Evolutionary conservation across 441 rosid genomes (phyloP), one percentile per base, ranked within the genome.

Genomic region (Euphorbia corollata): DNA sequence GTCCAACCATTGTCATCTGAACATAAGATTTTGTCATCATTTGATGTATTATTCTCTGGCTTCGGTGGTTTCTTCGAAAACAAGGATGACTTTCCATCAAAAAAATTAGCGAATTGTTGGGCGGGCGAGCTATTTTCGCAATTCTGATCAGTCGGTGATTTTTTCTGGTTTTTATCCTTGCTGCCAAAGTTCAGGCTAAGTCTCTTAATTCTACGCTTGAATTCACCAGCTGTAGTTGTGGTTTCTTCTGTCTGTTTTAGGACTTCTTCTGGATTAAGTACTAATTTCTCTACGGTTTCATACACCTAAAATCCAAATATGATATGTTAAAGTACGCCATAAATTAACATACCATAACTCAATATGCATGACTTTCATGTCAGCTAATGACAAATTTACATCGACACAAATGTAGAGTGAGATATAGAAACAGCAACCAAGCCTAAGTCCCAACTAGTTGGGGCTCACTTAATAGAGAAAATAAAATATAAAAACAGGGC

Each of bases 51-150:
- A 38, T 57, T 68, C 57, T 82, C 84, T 62, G 81, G 82, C 77
- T 66, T 82, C 4, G 88, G 88, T 67, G 88, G 82, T 73, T 69
- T 81, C 73, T 85, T 88, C 6, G 79, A 68, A 65, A 88, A 85
- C 65, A 86, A 65, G 57, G 87, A 86, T 34, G 95, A 82, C 72
- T 82, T 88, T 64, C 83, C 78, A 68, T 87, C 89, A 53, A 89
- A 89, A 73, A 85, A 79, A 69, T 65, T 83, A 23, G 87, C 74
- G 58, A 86, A 84, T 0, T 87, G 79, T 67, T 85, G 91, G 80
- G 80, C 80, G 20, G 71, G 68, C 1, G 81, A 77, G 71, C 67
- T 83, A 36, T 79, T 83, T 0, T 68, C 58, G 36, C 64, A 68
- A 64, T 75, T 81, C 56, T 71, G 79, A 59, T 73, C 80, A 73